Evolutionary conservation across 805 yeast species (phyloP).

Genomic region (Debaryomyces prosopidis): DNA sequence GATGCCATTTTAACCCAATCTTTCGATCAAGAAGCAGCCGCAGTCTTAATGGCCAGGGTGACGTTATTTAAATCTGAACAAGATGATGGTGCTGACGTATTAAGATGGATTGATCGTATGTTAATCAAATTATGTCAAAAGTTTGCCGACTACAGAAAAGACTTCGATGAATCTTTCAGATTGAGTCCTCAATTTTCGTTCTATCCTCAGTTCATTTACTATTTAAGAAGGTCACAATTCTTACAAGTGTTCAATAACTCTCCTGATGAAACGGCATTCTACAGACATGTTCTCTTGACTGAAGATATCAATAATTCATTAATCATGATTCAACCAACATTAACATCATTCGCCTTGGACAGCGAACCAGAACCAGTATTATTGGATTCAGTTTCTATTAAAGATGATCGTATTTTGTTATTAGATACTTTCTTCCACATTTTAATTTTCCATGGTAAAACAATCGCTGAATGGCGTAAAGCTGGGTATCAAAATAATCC

Average conservation of each 20-base stretch:
- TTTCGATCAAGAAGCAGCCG: constrained; percentile 99
- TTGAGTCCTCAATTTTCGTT: constrained; percentile 80
- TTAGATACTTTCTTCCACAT: constrained; percentile 97
- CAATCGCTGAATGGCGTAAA: constrained; percentile 94
- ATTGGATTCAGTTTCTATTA: constrained; percentile 88
- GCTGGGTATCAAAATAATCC: constrained; percentile 91
- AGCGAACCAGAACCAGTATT: constrained; percentile 79
- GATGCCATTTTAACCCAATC: constrained; percentile 53
- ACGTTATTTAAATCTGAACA: constrained; percentile 77
- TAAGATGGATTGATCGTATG: constrained; percentile 93
- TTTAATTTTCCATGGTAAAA: constrained; percentile 91
- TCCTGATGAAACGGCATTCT: constrained; percentile 98
- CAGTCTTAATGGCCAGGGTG: constrained; percentile 87
- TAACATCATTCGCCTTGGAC: constrained; percentile 78
- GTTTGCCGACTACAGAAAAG: constrained; percentile 90
- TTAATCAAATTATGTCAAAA: constrained; percentile 87
- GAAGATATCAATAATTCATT: constrained; percentile 92
- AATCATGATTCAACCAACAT: constrained; percentile 97
- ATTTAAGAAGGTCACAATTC: constrained; percentile 94
- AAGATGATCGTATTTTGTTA: constrained; percentile 81
- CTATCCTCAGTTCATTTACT: constrained; percentile 94
- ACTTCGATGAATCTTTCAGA: constrained; percentile 78
- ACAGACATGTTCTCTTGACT: constrained; percentile 86
- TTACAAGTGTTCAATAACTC: constrained; percentile 95
- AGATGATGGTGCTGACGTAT: constrained; percentile 90